Evolutionary conservation across 1,284 basidiomycete species (phyloP).

Genomic region (Phlebopus sp.): DNA sequence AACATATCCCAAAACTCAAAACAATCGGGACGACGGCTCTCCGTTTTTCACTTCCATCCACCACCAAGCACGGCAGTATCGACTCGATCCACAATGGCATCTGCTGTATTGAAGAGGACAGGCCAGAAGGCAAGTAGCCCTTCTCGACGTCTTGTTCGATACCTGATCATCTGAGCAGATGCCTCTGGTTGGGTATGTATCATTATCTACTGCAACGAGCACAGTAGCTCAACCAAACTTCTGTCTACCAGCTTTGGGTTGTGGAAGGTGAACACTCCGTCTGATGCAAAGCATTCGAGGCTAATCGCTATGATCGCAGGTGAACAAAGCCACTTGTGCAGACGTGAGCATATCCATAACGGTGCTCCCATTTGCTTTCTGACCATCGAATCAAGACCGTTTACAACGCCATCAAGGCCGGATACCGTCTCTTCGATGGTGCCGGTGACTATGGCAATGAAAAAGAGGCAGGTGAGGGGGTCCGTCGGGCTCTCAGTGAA

Average conservation of each 20-base stretch:
- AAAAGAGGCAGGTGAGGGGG: slow-evolving; percentile 78
- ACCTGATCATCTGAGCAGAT: slow-evolving; percentile 17
- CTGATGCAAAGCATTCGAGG: not conserved
- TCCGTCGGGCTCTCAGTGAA: slow-evolving; percentile 71
- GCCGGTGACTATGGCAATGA: slow-evolving; percentile 86
- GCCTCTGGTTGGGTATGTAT: slow-evolving; percentile 32
- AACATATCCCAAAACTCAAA: not conserved
- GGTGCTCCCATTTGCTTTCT: not conserved
- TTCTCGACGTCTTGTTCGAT: slow-evolving; percentile 2
- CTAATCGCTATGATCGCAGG: slow-evolving; percentile 35
- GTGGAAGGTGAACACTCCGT: slow-evolving; percentile 52
- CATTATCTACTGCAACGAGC: not conserved
- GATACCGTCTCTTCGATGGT: slow-evolving; percentile 82
- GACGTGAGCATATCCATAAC: slow-evolving; percentile 41
- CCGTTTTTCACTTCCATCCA: not conserved
- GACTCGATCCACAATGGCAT: slow-evolving; percentile 37
- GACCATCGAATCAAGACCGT: slow-evolving; percentile 44
- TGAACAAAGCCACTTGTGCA: slow-evolving; percentile 55
- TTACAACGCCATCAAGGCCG: slow-evolving; percentile 68
- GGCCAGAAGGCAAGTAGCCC: slow-evolving; percentile 45
- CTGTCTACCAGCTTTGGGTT: slow-evolving; percentile 53
- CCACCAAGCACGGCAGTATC: not conserved
- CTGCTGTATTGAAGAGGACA: slow-evolving; percentile 56
- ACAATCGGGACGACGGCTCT: not conserved
- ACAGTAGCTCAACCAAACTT: not conserved